phyloP scores from a whole-genome alignment of 129 eudicot genomes.

The Solidago caesia region DNA sequence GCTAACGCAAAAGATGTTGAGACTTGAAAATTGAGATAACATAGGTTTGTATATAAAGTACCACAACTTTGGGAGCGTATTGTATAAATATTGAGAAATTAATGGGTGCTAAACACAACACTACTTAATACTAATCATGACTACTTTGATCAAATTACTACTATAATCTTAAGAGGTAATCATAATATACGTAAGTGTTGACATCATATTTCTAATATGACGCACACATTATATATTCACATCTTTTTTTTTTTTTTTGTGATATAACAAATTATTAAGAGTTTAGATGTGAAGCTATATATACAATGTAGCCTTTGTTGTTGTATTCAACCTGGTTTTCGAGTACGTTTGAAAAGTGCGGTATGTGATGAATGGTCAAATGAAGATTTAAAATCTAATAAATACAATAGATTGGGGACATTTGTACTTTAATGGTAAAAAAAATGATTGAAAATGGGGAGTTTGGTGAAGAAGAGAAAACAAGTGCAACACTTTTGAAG shows the following conservation, averaged over 20 bases:
- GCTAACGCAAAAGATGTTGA: too few relatives aligned
- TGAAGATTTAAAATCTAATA: constrained; percentile 6
- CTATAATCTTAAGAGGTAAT: too few relatives aligned
- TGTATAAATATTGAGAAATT: too few relatives aligned
- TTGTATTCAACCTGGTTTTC: constrained; percentile 23
- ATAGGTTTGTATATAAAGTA: too few relatives aligned
- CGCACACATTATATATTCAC: neutral
- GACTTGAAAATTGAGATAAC: too few relatives aligned
- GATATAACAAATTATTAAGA: neutral
- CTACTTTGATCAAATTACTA: too few relatives aligned
- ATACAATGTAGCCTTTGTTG: constrained; percentile 12
- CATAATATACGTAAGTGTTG: constrained; percentile 4
- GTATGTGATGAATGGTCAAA: constrained; percentile 31
- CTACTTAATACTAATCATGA: too few relatives aligned
- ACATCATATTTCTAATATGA: constrained; percentile 15
- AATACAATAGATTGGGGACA: constrained; percentile 23
- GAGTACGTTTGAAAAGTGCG: constrained; percentile 24
- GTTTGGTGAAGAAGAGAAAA: constrained; percentile 38
- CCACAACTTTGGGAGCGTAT: too few relatives aligned
- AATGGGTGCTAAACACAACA: too few relatives aligned
- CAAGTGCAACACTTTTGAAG: constrained; percentile 36
- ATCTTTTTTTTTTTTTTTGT: neutral
- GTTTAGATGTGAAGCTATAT: neutral
- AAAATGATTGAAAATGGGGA: constrained; percentile 24
- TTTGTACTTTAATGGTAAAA: constrained; percentile 31